These are phyloP conservation scores for Ramalina intermedia DNA, from an alignment of 495 filamentous ascomycete species.

Conservation along the genomic window DNA sequence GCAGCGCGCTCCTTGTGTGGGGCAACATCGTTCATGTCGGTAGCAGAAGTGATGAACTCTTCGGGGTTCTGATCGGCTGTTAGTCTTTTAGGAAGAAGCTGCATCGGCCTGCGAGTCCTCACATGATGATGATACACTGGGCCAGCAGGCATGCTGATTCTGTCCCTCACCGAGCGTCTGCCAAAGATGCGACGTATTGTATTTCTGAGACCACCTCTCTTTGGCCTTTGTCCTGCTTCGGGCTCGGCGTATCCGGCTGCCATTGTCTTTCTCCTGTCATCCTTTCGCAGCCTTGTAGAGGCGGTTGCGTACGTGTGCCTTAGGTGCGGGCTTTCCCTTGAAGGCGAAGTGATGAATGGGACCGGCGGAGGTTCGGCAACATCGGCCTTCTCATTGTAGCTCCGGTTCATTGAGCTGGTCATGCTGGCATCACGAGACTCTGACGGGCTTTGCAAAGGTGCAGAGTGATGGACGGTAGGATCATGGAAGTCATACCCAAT, in stretches of 20 bases:
- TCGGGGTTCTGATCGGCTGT: background rate
- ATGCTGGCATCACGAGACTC: constrained; percentile 8
- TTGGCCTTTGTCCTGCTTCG: constrained; percentile 8
- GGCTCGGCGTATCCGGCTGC: background rate
- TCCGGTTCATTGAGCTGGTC: constrained; percentile 8
- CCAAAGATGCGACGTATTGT: constrained; percentile 15
- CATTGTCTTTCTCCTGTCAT: background rate
- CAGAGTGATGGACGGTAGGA: background rate
- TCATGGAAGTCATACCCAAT: background rate
- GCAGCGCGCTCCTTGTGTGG: constrained; percentile 6
- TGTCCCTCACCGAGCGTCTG: constrained; percentile 9
- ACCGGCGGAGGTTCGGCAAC: constrained; percentile 7
- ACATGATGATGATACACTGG: constrained; percentile 12
- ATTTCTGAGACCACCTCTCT: constrained; percentile 9
- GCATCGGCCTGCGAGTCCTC: background rate
- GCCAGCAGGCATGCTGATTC: constrained; percentile 14
- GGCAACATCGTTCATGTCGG: constrained; percentile 1
- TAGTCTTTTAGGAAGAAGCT: background rate
- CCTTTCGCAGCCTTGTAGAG: constrained; percentile 5
- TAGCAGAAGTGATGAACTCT: constrained; percentile 15
- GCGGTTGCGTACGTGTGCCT: constrained; percentile 1
- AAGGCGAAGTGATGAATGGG: constrained; percentile 1
- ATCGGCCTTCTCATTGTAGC: constrained; percentile 5
- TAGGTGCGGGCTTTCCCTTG: background rate
- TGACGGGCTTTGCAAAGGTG: background rate